Percentiles rank a stretch among this genome's conserved stretches.
These are phyloP conservation scores for Russula olivacea DNA, from an alignment of 768 basidiomycete genomes.

Conservation along the genomic window DNA sequence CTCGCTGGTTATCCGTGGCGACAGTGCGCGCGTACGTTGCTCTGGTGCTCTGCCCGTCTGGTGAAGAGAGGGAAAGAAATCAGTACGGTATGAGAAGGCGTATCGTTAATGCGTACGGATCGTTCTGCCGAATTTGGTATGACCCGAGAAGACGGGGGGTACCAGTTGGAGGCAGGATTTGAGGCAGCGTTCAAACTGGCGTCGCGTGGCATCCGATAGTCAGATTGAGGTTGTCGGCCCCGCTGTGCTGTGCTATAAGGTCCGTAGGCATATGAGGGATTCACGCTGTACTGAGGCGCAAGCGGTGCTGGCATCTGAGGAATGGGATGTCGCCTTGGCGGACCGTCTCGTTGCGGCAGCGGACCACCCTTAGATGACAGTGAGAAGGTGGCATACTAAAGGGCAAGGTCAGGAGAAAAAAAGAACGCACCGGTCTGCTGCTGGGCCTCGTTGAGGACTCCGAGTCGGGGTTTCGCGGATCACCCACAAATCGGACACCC, in stretches of 20 bases:
- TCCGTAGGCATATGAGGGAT: background rate
- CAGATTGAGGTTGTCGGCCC: conserved; percentile 2
- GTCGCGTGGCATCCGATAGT: background rate
- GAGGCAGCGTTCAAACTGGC: background rate
- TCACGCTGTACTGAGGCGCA: background rate
- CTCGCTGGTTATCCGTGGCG: background rate
- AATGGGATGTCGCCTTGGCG: conserved; percentile 9
- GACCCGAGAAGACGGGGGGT: background rate
- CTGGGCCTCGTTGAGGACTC: background rate
- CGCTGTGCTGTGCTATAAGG: background rate
- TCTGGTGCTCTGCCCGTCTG: background rate
- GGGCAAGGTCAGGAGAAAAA: background rate
- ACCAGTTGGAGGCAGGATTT: background rate
- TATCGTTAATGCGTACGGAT: conserved; percentile 6
- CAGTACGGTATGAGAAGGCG: background rate
- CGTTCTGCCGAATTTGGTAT: background rate
- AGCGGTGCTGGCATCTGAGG: conserved; percentile 20
- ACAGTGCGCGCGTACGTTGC: background rate
- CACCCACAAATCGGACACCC: background rate
- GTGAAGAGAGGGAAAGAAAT: background rate
- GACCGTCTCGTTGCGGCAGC: background rate
- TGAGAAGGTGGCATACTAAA: background rate
- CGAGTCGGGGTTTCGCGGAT: background rate
- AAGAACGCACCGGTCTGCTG: conserved; percentile 4
- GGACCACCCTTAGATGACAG: background rate